These are phyloP conservation scores for Didymella pomorum DNA, from an alignment of 2,329 filamentous ascomycete genomes.

Conservation along the genomic window DNA sequence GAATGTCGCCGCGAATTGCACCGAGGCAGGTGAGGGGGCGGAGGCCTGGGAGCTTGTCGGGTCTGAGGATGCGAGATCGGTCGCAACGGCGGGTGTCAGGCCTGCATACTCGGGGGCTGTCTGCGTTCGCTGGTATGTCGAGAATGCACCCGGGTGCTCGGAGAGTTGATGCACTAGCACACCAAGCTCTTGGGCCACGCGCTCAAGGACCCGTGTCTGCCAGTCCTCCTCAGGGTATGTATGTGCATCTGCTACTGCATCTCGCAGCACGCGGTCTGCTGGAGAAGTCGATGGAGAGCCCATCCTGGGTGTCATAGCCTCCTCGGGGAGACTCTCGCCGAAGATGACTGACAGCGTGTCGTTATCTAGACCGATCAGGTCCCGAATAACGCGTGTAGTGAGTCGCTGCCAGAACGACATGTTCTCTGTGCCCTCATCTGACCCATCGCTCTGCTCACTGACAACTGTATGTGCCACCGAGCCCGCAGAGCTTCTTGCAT, in stretches of 20 bases:
- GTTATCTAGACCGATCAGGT: conserved; percentile 91
- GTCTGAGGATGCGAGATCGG: conserved; percentile 36
- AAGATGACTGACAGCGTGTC: conserved; percentile 83
- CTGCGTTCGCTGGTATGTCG: conserved; percentile 72
- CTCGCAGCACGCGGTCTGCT: conserved; percentile 30
- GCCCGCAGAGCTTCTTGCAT: conserved; percentile 19
- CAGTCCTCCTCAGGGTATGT: conserved; percentile 59
- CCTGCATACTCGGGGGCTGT: conserved; percentile 77
- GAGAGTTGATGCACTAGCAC: conserved; percentile 82
- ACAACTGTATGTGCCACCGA: conserved; percentile 32
- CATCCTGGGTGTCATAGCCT: conserved; percentile 34
- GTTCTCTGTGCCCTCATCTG: conserved; percentile 57
- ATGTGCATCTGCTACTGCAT: conserved; percentile 40
- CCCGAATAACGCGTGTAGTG: conserved; percentile 84
- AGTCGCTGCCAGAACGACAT: conserved; percentile 82
- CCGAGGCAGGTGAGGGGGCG: conserved; percentile 39
- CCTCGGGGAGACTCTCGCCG: conserved; percentile 74
- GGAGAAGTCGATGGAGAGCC: conserved; percentile 33
- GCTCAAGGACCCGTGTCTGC: conserved; percentile 81
- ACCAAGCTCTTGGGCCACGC: conserved; percentile 86
- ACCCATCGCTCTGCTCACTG: conserved; percentile 45
- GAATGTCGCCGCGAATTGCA: conserved; percentile 61
- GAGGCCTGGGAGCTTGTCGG: conserved; percentile 42
- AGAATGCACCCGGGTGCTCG: conserved; percentile 88
- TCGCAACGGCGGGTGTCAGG: conserved; percentile 60